These are phyloP conservation scores for Rosellinia necatrix DNA, from an alignment of 2,329 filamentous ascomycete genomes.

Conservation along the genomic window DNA sequence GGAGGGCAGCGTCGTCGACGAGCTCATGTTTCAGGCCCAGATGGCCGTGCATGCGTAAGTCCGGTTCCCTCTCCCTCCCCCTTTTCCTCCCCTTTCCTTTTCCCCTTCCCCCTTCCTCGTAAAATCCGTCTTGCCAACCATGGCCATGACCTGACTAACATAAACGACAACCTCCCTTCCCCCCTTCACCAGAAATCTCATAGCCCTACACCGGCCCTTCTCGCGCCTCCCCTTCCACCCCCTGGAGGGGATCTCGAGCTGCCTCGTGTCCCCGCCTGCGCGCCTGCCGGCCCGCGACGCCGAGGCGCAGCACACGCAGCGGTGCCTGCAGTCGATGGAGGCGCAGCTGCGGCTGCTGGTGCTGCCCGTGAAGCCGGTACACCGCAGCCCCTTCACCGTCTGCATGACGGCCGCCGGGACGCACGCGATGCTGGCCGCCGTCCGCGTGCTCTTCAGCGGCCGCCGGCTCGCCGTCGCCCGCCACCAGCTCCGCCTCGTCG, in stretches of 20 bases:
- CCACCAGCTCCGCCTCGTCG: constrained; percentile 24
- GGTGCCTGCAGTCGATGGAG: constrained; percentile 28
- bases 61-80: neutral
- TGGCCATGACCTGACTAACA: constrained; percentile 29
- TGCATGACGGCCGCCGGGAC: constrained; percentile 29
- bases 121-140: too few relatives aligned
- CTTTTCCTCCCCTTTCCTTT: too few relatives aligned
- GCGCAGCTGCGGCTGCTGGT: constrained; percentile 26
- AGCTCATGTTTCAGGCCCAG: constrained; percentile 31
- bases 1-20: constrained; percentile 27
- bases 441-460: constrained; percentile 20
- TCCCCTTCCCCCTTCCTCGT: too few relatives aligned
- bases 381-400: constrained; percentile 26
- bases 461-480: constrained; percentile 25
- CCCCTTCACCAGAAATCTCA: constrained; percentile 13
- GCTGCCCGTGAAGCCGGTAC: constrained; percentile 21
- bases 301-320: constrained; percentile 22
- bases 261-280: constrained; percentile 21
- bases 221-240: constrained; percentile 23
- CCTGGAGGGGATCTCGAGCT: constrained; percentile 24
- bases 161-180: constrained; percentile 2
- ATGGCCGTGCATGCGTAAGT: constrained; percentile 31
- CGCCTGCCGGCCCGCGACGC: constrained; percentile 16
- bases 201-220: constrained; percentile 26
- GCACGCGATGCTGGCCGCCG: constrained; percentile 22